Evolutionary conservation across 306 rosid genomes (phyloP).

Genomic region (Lotus japonicus): DNA sequence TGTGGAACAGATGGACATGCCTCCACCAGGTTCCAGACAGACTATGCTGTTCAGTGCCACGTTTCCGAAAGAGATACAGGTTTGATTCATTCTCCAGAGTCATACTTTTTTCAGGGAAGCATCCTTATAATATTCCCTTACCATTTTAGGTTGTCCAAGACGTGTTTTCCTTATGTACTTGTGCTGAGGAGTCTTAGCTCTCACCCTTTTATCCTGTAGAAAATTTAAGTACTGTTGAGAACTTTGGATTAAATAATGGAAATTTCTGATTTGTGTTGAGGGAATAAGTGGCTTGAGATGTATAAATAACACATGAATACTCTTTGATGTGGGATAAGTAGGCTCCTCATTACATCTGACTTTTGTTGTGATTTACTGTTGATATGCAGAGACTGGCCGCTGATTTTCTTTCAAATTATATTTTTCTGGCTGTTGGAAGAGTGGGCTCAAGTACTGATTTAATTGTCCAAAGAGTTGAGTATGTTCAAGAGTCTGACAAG

Average conservation of each 20-base stretch:
- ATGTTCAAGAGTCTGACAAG: constrained; percentile 90
- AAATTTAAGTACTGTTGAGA: neutral
- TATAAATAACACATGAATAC: neutral
- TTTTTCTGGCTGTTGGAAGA: constrained; percentile 97
- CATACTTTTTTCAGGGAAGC: neutral
- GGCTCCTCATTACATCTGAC: constrained; percentile 1
- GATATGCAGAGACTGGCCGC: constrained; percentile 88
- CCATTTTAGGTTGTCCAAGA: neutral
- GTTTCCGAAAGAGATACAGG: constrained; percentile 90
- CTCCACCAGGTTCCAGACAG: constrained; percentile 71
- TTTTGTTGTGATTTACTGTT: constrained; percentile 18
- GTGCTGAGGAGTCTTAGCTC: neutral
- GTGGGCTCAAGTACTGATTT: constrained; percentile 98
- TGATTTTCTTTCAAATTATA: constrained; percentile 82
- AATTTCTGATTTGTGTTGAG: neutral
- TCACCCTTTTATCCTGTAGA: neutral
- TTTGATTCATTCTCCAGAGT: neutral
- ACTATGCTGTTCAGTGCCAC: constrained; percentile 92
- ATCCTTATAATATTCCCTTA: neutral
- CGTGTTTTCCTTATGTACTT: constrained; percentile 1
- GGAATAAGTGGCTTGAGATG: neutral
- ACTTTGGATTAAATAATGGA: neutral
- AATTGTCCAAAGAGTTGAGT: constrained; percentile 94
- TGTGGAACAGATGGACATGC: constrained; percentile 80
- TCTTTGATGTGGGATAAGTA: neutral